phyloP scores from a whole-genome alignment of 345 rosid genomes.

The Heritiera fomes region DNA sequence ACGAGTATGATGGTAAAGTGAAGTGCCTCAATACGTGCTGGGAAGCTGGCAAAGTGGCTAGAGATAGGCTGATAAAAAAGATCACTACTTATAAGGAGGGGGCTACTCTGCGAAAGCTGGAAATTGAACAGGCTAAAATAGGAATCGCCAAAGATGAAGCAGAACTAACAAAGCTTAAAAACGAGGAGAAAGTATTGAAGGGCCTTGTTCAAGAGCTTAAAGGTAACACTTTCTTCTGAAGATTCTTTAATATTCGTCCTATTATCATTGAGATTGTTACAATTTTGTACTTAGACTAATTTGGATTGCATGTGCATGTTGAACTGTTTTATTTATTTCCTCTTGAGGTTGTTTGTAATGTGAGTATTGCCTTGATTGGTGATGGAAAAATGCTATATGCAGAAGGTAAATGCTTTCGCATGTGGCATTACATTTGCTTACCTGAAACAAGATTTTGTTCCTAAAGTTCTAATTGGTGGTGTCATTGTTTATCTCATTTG shows the following conservation, averaged over 20 bases:
- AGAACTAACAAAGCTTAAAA: slow-evolving; percentile 62
- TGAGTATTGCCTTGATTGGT: not conserved
- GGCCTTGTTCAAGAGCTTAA: slow-evolving; percentile 73
- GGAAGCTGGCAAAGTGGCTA: slow-evolving; percentile 93
- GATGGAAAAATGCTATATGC: not conserved
- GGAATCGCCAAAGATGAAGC: slow-evolving; percentile 71
- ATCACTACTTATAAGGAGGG: slow-evolving; percentile 72
- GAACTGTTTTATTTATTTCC: slow-evolving; percentile 4
- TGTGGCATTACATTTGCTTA: not conserved
- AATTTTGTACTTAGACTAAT: not conserved
- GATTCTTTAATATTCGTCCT: not conserved
- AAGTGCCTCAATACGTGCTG: slow-evolving; percentile 81
- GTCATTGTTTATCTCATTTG: not conserved
- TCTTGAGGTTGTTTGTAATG: not conserved
- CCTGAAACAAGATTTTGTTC: slow-evolving; percentile 1
- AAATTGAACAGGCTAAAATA: slow-evolving; percentile 57
- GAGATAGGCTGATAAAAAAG: slow-evolving; percentile 64
- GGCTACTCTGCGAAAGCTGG: slow-evolving; percentile 48
- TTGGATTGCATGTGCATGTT: not conserved
- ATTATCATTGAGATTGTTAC: not conserved
- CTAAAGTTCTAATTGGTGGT: not conserved
- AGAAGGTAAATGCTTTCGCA: not conserved
- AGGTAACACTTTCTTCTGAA: slow-evolving; percentile 47
- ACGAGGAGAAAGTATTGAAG: slow-evolving; percentile 75
- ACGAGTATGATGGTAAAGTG: slow-evolving; percentile 77